Percentiles rank a stretch among this genome's conserved stretches.
These are phyloP conservation scores for Dothideomycetes sp. DNA, from an alignment of 2,329 filamentous ascomycete genomes.

Conservation along the genomic window DNA sequence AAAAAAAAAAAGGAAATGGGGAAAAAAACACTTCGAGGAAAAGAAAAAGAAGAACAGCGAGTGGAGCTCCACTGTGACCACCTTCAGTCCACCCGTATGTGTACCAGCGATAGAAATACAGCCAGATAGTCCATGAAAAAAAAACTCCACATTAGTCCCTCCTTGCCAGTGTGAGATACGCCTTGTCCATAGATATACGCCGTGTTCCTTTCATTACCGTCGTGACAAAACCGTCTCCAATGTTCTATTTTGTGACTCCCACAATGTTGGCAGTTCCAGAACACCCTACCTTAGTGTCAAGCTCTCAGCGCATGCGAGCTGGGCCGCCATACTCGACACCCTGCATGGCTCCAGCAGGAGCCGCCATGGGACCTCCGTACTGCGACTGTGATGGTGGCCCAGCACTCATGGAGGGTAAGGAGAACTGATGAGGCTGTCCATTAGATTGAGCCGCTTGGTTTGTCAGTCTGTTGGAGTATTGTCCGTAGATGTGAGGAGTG, in stretches of 20 bases:
- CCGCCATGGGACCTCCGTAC: slow-evolving; percentile 21
- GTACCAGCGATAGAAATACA: slow-evolving; percentile 9
- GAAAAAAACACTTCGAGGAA: background rate
- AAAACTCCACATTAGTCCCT: background rate
- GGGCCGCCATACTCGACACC: slow-evolving; percentile 36
- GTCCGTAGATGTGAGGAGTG: slow-evolving; percentile 39
- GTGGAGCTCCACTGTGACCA: too few species aligned
- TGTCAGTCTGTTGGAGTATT: slow-evolving; percentile 35
- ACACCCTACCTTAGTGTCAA: slow-evolving; percentile 8
- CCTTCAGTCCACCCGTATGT: slow-evolving; percentile 10
- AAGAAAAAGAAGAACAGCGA: background rate
- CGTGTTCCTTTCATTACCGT: slow-evolving; percentile 1
- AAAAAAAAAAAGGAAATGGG: background rate
- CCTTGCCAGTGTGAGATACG: background rate
- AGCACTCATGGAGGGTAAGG: slow-evolving; percentile 29
- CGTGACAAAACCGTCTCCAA: background rate
- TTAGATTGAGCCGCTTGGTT: slow-evolving; percentile 30
- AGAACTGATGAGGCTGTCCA: slow-evolving; percentile 18
- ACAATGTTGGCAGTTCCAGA: background rate
- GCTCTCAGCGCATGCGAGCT: slow-evolving; percentile 1
- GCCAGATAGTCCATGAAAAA: slow-evolving; percentile 7
- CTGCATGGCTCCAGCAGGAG: slow-evolving; percentile 36
- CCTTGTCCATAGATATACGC: slow-evolving; percentile 1
- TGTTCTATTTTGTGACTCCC: background rate
- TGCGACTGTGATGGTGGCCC: slow-evolving; percentile 17